Evolutionary conservation across 2,329 filamentous ascomycete species (phyloP).

Genomic region (Macroventuria anomochaeta): DNA sequence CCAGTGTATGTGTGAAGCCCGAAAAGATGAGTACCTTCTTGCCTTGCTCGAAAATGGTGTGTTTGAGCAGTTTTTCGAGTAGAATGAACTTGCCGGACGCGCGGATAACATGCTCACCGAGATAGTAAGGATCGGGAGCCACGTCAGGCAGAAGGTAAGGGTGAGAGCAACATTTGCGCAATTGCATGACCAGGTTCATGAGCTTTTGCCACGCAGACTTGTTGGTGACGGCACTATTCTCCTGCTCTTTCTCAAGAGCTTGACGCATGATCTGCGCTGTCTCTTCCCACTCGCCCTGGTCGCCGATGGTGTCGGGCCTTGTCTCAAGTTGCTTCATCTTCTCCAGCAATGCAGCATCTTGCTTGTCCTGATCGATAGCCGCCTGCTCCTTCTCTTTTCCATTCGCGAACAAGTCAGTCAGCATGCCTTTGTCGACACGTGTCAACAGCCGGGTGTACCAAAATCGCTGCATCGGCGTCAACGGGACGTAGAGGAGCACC

Average conservation of each 20-base stretch:
- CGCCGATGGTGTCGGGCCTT: constrained; percentile 11
- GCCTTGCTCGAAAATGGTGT: constrained; percentile 57
- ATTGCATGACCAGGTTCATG: constrained; percentile 63
- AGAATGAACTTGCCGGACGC: constrained; percentile 65
- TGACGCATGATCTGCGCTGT: constrained; percentile 95
- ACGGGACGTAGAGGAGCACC: constrained; percentile 62
- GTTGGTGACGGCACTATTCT: constrained; percentile 25
- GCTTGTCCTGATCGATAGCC: constrained; percentile 46
- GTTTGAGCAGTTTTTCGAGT: constrained; percentile 58
- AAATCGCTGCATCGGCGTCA: constrained; percentile 64
- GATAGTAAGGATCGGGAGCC: constrained; percentile 54
- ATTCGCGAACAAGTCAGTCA: constrained; percentile 61
- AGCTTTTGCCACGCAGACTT: constrained; percentile 56
- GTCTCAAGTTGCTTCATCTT: constrained; percentile 39
- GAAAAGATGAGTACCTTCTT: constrained; percentile 66
- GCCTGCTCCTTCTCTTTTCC: constrained; percentile 55
- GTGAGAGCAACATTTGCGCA: constrained; percentile 63
- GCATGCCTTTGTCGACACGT: constrained; percentile 57
- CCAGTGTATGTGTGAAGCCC: constrained; percentile 59
- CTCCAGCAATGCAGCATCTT: constrained; percentile 45
- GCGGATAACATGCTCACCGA: constrained; percentile 56
- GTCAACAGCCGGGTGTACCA: constrained; percentile 66
- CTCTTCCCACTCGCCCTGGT: constrained; percentile 61
- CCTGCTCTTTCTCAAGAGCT: constrained; percentile 64
- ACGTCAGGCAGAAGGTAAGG: constrained; percentile 60